Evolutionary conservation across 208 protist species (phyloP).

Genomic region (Tritrichomonas foetus): DNA sequence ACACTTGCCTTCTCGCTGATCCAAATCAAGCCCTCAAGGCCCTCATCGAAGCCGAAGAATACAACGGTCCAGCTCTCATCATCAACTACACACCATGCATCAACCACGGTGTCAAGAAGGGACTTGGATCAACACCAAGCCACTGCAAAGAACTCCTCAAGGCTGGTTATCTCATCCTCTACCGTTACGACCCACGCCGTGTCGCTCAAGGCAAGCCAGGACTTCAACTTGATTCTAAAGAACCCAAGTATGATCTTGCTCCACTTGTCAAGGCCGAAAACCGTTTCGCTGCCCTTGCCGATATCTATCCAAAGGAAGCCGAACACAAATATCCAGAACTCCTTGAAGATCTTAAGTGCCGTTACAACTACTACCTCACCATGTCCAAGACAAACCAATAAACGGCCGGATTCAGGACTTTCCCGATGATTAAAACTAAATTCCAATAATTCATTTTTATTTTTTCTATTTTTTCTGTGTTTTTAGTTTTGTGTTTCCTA

Average conservation of each 20-base stretch:
- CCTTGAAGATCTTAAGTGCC: too few species aligned
- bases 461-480: too few species aligned
- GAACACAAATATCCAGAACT: too few species aligned
- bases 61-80: conserved; percentile 55
- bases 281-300: not conserved
- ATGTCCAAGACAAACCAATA: too few species aligned
- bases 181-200: not conserved
- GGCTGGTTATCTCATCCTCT: not conserved
- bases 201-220: too few species aligned
- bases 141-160: not conserved
- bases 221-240: not conserved
- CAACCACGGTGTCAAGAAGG: not conserved
- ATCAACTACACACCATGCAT: conserved; percentile 62
- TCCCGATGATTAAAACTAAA: too few species aligned
- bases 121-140: not conserved
- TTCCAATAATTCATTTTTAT: too few species aligned
- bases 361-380: too few species aligned
- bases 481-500: too few species aligned
- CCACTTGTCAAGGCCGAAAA: not conserved
- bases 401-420: too few species aligned
- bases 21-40: conserved; percentile 52
- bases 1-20: conserved; percentile 52
- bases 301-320: not conserved
- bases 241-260: not conserved
- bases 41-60: conserved; percentile 63